A percentile compares a stretch with the other conserved stretches of the same genome.
These are phyloP conservation scores for Aphanomyces stellatus DNA, from an alignment of 352 stramenopile genomes.

Conservation along the genomic window DNA sequence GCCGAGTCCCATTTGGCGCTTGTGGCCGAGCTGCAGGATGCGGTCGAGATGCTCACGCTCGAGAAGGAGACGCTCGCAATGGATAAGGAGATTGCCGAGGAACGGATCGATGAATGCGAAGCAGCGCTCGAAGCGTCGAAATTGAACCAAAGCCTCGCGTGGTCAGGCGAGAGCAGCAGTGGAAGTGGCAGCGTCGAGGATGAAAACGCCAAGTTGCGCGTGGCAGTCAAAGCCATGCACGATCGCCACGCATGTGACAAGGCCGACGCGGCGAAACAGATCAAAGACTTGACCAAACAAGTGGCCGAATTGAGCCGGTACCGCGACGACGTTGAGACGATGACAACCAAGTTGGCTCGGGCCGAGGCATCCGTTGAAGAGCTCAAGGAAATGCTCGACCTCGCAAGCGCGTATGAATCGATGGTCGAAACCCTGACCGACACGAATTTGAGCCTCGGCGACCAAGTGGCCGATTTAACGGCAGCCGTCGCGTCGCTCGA, in stretches of 20 bases:
- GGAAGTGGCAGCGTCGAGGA: constrained; percentile 52
- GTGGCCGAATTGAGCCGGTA: constrained; percentile 51
- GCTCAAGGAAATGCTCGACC: constrained; percentile 78
- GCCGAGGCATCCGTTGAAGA: constrained; percentile 66
- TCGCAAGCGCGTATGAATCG: constrained; percentile 78
- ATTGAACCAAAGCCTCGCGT: constrained; percentile 19
- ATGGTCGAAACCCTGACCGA: constrained; percentile 86
- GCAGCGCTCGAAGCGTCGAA: constrained; percentile 72
- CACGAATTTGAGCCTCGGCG: constrained; percentile 77
- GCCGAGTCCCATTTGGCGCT: constrained; percentile 58
- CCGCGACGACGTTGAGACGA: constrained; percentile 61
- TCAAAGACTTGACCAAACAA: constrained; percentile 66
- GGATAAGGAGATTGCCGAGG: constrained; percentile 84
- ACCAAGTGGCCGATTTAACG: constrained; percentile 71
- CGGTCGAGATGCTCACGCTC: constrained; percentile 77
- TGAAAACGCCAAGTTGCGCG: constrained; percentile 78
- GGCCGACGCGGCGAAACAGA: constrained; percentile 65
- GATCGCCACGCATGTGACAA: constrained; percentile 74
- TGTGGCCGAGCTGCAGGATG: constrained; percentile 62
- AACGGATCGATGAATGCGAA: constrained; percentile 62
- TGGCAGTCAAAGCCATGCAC: constrained; percentile 74
- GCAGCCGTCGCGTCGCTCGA: constrained; percentile 64
- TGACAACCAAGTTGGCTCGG: constrained; percentile 44
- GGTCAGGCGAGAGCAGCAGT: background rate
- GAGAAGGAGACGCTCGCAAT: constrained; percentile 84